Evolutionary conservation across 805 yeast species (phyloP).

Genomic region (Phaffomyces antillensis): DNA sequence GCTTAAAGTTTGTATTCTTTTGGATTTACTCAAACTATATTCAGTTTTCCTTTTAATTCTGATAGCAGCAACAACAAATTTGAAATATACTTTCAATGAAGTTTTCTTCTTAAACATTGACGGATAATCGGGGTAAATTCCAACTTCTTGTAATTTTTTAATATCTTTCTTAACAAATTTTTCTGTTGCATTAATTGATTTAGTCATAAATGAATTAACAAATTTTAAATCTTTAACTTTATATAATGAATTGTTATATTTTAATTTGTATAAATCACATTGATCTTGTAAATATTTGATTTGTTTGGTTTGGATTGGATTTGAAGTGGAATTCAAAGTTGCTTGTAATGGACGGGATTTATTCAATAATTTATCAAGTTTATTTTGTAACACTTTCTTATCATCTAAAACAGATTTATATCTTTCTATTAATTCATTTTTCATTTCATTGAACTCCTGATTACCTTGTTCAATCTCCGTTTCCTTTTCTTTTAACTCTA

Average conservation of each 20-base stretch:
- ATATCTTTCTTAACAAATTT: constrained; percentile 21
- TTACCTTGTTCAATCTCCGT: constrained; percentile 7
- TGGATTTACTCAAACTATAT: constrained; percentile 14
- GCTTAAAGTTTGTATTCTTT: constrained; percentile 13
- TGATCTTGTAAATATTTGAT: constrained; percentile 29
- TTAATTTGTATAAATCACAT: constrained; percentile 39
- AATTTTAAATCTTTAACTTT: constrained; percentile 29
- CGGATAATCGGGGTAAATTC: constrained; percentile 23
- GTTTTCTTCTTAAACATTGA: constrained; percentile 16
- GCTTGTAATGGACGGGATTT: constrained; percentile 22
- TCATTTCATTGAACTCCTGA: constrained; percentile 26
- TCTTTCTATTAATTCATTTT: constrained; percentile 25
- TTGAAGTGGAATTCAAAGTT: constrained; percentile 22
- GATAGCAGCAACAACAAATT: constrained; percentile 31
- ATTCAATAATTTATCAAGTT: constrained; percentile 26
- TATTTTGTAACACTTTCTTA: constrained; percentile 22
- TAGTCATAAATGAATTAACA: constrained; percentile 25
- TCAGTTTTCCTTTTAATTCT: constrained; percentile 28
- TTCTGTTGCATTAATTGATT: constrained; percentile 23
- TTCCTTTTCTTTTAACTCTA: constrained; percentile 12
- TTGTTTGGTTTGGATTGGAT: constrained; percentile 13
- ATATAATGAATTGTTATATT: constrained; percentile 37
- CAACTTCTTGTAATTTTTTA: constrained; percentile 20
- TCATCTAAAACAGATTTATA: constrained; percentile 21
- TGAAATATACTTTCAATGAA: constrained; percentile 23